Base-by-base conservation (phyloP, 805 yeast genomes). In the Danielia reshetovae region DNA sequence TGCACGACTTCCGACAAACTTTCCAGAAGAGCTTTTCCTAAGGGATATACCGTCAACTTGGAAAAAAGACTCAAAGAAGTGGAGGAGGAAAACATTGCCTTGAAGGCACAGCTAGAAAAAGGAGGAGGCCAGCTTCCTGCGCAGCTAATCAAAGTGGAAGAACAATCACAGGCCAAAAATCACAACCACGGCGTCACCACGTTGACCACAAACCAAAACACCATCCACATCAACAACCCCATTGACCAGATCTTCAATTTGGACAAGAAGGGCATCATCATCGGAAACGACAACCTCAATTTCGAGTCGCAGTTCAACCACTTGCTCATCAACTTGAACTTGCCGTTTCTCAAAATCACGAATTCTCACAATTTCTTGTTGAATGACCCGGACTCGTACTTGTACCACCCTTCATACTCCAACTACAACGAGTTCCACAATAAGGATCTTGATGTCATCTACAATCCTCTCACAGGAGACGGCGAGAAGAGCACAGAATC, bases 11-110 rank as follows among this genome's bases (percentile, higher is more conserved):
- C 83, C 36, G 90, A 83, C 58, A 81, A 80, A 51, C 58, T 84
- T 18, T 77, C 88, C 0, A 68, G 94, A 57, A 67, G 87, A 40
- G 85, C 89, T 1, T 81, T 83, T 42, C 90, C 93, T 3, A 79
- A 80, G 48, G 90, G 93, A 0, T 84, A 84, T 51, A 84, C 94
- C 1, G 86, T 81, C 57, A 78, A 77, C 47, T 59, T 84, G 45
- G 94, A 84, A 49, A 69, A 68, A 36, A 77, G 75, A 46, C 63
- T 84, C 9, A 70, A 76, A 22, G 71, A 70, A 22, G 60, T 83
- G 35, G 88, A 83, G 51, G 73, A 74, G 29, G 81, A 75, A 18
- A 30, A 40, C 28, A 33, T 22, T 26, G 28, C 12, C 16, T 39
- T 45, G 24, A 36, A 35, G 18, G 31, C 38, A 5, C 37, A 39